A percentile compares a stretch with the other conserved stretches of the same genome.
Evolutionary conservation across 176 grass and related monocot genomes (phyloP).

Genomic region (Oryza officinalis): DNA sequence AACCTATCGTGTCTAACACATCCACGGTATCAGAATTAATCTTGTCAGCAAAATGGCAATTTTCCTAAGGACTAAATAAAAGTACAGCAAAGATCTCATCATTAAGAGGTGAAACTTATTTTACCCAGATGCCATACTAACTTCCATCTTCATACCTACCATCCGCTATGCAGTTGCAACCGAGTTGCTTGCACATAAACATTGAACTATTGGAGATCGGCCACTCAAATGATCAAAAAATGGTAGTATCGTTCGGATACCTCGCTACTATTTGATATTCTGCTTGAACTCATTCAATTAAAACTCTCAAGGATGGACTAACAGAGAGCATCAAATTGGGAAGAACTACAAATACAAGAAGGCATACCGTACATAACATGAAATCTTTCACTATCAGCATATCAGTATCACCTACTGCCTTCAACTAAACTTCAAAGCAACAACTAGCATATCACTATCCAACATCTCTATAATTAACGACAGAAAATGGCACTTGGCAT

Average conservation of each 20-base stretch:
- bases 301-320: not conserved
- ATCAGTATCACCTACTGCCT: not conserved
- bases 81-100: not conserved
- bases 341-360: not conserved
- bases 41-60: not conserved
- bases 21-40: not conserved
- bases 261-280: not conserved
- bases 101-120: not conserved
- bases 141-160: no score
- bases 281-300: not conserved
- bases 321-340: not conserved
- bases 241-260: not conserved
- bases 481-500: not conserved
- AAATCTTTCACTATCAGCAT: conserved; percentile 26
- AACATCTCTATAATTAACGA: conserved; percentile 17
- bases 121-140: no score
- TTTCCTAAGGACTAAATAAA: not conserved
- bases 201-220: no score
- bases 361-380: not conserved
- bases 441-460: conserved; percentile 25
- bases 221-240: no score
- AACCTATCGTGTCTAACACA: not conserved
- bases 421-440: conserved; percentile 45
- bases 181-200: no score
- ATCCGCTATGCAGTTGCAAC: no score